phyloP scores from a whole-genome alignment of 2,329 filamentous ascomycete genomes.

The Xylariales sp. region DNA sequence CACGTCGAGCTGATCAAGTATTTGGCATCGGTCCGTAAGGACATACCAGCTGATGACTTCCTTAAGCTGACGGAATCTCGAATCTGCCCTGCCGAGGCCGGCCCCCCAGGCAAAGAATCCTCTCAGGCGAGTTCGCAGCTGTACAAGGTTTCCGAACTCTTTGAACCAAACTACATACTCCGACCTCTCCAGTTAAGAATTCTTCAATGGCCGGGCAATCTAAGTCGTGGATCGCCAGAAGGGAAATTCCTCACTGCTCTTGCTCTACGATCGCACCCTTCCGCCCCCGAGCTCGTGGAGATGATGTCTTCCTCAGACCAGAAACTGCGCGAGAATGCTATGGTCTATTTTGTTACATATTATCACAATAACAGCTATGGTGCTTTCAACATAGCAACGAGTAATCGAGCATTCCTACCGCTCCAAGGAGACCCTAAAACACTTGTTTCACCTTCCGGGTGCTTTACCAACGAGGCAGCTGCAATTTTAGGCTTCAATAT shows the following conservation, averaged over 20 bases:
- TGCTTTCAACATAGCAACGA: constrained; percentile 67
- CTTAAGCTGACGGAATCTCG: constrained; percentile 79
- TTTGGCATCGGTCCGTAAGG: constrained; percentile 85
- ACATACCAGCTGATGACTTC: constrained; percentile 87
- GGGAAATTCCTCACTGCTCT: constrained; percentile 78
- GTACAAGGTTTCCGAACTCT: constrained; percentile 82
- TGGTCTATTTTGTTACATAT: constrained; percentile 85
- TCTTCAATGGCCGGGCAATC: constrained; percentile 83
- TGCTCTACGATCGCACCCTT: constrained; percentile 78
- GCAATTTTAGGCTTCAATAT: constrained; percentile 84
- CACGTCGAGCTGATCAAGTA: constrained; percentile 97
- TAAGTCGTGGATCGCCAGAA: constrained; percentile 74
- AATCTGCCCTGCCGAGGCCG: constrained; percentile 83
- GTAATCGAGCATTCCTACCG: constrained; percentile 74
- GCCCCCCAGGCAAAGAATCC: constrained; percentile 65
- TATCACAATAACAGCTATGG: constrained; percentile 82
- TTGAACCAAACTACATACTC: constrained; percentile 79
- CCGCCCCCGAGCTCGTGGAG: constrained; percentile 77
- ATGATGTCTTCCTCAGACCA: constrained; percentile 76
- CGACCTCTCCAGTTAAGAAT: constrained; percentile 78
- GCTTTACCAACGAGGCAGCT: constrained; percentile 84
- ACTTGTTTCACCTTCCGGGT: constrained; percentile 78
- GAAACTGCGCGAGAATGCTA: constrained; percentile 72
- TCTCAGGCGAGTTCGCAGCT: constrained; percentile 63
- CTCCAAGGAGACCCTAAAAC: constrained; percentile 73